Evolutionary conservation across 805 yeast genomes (phyloP), one percentile per base, ranked within the genome.

Genomic region (Metschnikowia amazonensis): DNA sequence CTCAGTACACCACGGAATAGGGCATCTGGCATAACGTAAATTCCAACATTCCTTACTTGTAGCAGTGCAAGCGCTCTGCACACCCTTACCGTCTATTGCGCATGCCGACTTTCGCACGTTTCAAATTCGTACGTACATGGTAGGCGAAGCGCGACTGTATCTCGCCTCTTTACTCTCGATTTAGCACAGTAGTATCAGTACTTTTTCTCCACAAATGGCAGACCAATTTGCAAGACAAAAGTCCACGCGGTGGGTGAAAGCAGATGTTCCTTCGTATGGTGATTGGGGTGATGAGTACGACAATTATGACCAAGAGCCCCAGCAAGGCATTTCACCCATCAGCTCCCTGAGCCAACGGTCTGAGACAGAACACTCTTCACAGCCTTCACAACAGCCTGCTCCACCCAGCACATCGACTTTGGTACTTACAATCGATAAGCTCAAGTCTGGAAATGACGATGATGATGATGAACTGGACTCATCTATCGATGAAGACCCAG

Each of bases 201-300:
- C n/a, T 27, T 33, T 24, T 27, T 30, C 27, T 16, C 23, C 28
- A 18, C 31, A 14, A 13, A 60, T 62, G 65, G 47, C 59, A 2
- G 75, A 69, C 39, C 62, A 64, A 40, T 67, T 71, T 50, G 74
- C 65, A 24, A 64, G 76, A 55, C 75, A 70, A 45, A 64, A 63
- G 38, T 70, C 75, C 30, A 62, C 74, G 5, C 58, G 76, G 41
- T 71, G 76, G 76, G 73, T 64, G 9, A 66, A 65, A 43, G 69
- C 75, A 5, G 52, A 65, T n/a, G 67, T 65, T 4, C 76, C 75
- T n/a, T 44, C 62, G 2, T 69, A 69, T 47, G 73, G 73, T 1
- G 72, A 67, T 44, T 70, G 75, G 75, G 67, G 62, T 18, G 69
- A 65, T 44, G 70, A 65, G 23, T 61, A 61, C 44, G 69, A 62